These are phyloP conservation scores for Willaertia magna DNA, from an alignment of 208 protist species.

Conservation along the genomic window DNA sequence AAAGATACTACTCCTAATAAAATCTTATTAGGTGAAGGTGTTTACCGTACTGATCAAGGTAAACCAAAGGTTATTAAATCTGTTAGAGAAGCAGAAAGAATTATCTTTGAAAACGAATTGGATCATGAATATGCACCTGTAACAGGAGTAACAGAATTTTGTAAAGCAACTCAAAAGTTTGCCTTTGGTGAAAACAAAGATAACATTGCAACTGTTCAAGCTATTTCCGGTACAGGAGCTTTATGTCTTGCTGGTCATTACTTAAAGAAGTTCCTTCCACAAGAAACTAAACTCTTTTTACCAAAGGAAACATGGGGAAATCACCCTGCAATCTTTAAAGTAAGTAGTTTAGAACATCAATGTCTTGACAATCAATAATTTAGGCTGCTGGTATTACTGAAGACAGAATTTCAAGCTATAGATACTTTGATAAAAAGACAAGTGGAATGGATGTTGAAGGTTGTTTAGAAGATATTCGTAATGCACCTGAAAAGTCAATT, in stretches of 20 bases:
- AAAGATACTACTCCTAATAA: slow-evolving; percentile 30
- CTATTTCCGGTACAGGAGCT: slow-evolving; percentile 70
- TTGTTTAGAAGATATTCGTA: slow-evolving; percentile 50
- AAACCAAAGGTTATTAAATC: slow-evolving; percentile 35
- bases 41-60: slow-evolving; percentile 33
- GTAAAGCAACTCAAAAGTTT: slow-evolving; percentile 18
- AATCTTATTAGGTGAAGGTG: slow-evolving; percentile 43
- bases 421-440: slow-evolving; percentile 28
- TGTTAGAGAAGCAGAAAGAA: slow-evolving; percentile 29
- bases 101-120: slow-evolving; percentile 18
- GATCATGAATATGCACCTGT: slow-evolving; percentile 31
- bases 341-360: too few relatives aligned
- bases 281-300: slow-evolving; percentile 47
- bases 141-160: slow-evolving; percentile 14
- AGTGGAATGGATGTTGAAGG: slow-evolving; percentile 64
- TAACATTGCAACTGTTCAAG: slow-evolving; percentile 42
- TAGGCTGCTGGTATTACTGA: slow-evolving; percentile 42
- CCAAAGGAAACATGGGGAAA: slow-evolving; percentile 70
- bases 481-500: slow-evolving; percentile 61
- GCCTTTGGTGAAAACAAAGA: slow-evolving; percentile 29
- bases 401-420: slow-evolving; percentile 22
- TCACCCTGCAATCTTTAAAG: slow-evolving; percentile 56
- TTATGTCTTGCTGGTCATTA: slow-evolving; percentile 55
- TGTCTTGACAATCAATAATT: too few relatives aligned
- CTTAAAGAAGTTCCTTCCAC: slow-evolving; percentile 35